Base-by-base conservation (phyloP, 495 filamentous ascomycete genomes). In the Xylaria telfairii region DNA sequence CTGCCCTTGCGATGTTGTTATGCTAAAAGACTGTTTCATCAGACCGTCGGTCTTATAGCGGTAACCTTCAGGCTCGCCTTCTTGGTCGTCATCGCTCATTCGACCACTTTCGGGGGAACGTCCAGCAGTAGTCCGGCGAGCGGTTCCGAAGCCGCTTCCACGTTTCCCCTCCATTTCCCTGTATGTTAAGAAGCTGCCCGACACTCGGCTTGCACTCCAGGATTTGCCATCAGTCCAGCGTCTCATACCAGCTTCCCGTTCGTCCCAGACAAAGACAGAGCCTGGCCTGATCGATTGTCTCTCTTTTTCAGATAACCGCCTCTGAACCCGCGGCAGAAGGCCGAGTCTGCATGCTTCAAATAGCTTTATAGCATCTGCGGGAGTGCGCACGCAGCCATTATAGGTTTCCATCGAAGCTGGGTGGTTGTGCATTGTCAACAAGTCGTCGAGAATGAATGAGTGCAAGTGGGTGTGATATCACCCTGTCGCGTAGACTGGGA, bases 1-100 rank as follows among this genome's bases (percentile, higher is more conserved):
- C 71, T 98, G 93, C 37, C 92, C 92, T 26, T 86, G 88, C 9
- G 92, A 91, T 3, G 95, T 98, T 4, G 95, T 97, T 78, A 99
- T 98, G 83, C 95, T 98, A 86, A 98, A 99, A 0, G 96, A 98
- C 81, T 99, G 96, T 85, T 99, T 99, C 94, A 97, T 97, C 44
- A 99, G 83, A 0, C 96, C 96, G 75, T 98, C 96, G 1, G 92
- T 91, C 83, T 99, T 99, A 81, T 99, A 99, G 65, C 95, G 88
- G 79, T 98, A 99, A 15, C 96, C 96, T 79, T 99, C 96, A 0
- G 92, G 96, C 44, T 95, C 96, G 53, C 93, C 93, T 39, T 95
- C 93, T 72, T 89, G 88, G 59, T 91, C 91, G 32, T 92, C 93
- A 74, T 97, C 95, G 77, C 92, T 95, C 41, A 90, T 89, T 73